Evolutionary conservation across 1,139 yeast species (phyloP).

Genomic region (Sugiyamaella grinbergsii): DNA sequence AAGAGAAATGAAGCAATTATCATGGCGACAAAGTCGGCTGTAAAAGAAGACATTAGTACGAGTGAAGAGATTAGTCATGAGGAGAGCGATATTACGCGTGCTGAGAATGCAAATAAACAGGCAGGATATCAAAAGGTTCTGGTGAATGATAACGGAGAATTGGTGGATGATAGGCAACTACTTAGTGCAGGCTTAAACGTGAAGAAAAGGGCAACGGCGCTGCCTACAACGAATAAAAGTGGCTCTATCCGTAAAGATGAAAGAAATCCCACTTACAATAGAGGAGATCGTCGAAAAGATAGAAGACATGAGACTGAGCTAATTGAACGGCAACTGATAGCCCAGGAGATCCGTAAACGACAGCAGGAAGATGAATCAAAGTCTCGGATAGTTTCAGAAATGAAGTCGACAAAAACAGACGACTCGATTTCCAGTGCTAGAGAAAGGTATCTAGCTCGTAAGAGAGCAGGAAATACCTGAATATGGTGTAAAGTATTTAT

Average conservation of each 20-base stretch:
- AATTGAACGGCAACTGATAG: constrained; percentile 17
- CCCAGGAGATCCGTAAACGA: constrained; percentile 36
- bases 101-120: constrained; percentile 25
- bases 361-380: constrained; percentile 47
- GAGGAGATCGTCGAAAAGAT: constrained; percentile 8
- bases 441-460: constrained; percentile 39
- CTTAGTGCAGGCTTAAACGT: constrained; percentile 37
- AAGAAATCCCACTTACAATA: background rate
- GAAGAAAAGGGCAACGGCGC: background rate
- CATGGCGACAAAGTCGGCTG: constrained; percentile 7
- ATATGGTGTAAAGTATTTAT: too few species aligned
- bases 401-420: constrained; percentile 29
- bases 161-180: constrained; percentile 37
- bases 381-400: constrained; percentile 46
- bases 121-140: constrained; percentile 34
- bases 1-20: constrained; percentile 17
- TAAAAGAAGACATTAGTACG: background rate
- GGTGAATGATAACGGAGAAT: constrained; percentile 38
- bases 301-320: constrained; percentile 18
- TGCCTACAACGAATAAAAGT: background rate
- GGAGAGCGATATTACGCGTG: constrained; percentile 16
- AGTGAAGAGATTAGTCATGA: constrained; percentile 3
- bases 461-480: constrained; percentile 19
- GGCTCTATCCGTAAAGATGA: constrained; percentile 6
- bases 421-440: constrained; percentile 35